Conservation (phyloP, 352 stramenopile genomes). For the Saprolegnia parasitica region DNA sequence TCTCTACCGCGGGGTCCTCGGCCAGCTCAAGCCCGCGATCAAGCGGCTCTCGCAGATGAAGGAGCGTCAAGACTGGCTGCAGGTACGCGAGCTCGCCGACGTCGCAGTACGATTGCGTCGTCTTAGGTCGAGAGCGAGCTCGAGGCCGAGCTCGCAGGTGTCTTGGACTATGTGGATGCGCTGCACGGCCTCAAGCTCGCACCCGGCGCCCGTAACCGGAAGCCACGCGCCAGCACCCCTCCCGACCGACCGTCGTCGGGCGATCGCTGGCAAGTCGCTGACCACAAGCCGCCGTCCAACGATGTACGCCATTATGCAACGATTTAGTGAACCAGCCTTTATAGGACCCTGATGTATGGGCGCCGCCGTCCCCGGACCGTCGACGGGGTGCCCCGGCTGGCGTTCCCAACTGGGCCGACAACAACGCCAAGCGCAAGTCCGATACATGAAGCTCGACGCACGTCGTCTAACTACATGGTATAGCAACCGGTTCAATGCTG, state of each 20-base stretch:
- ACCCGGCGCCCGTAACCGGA: conserved; percentile 30
- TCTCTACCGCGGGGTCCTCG: conserved; percentile 56
- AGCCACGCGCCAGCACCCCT: conserved; percentile 24
- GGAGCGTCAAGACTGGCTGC: conserved; percentile 75
- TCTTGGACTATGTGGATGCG: conserved; percentile 72
- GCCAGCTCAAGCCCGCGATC: conserved; percentile 56
- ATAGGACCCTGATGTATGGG: conserved; percentile 69
- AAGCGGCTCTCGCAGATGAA: conserved; percentile 61
- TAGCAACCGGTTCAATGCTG: conserved; percentile 8
- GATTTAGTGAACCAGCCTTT: not conserved
- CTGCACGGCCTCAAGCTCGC: conserved; percentile 60
- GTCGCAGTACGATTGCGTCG: not conserved
- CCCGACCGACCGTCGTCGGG: conserved; percentile 32
- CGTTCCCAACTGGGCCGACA: conserved; percentile 27
- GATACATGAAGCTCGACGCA: too few species aligned
- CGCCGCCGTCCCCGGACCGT: conserved; percentile 54
- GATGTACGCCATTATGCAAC: not conserved
- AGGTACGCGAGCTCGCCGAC: conserved; percentile 34
- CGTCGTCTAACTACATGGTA: not conserved
- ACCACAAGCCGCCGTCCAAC: conserved; percentile 30
- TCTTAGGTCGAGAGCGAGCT: conserved; percentile 75
- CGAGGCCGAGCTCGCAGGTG: conserved; percentile 70
- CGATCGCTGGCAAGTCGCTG: conserved; percentile 55
- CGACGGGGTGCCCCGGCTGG: not conserved
- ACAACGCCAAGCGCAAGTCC: conserved; percentile 17